These are phyloP conservation scores for Physcia stellaris DNA, from an alignment of 495 filamentous ascomycete species.

Conservation along the genomic window DNA sequence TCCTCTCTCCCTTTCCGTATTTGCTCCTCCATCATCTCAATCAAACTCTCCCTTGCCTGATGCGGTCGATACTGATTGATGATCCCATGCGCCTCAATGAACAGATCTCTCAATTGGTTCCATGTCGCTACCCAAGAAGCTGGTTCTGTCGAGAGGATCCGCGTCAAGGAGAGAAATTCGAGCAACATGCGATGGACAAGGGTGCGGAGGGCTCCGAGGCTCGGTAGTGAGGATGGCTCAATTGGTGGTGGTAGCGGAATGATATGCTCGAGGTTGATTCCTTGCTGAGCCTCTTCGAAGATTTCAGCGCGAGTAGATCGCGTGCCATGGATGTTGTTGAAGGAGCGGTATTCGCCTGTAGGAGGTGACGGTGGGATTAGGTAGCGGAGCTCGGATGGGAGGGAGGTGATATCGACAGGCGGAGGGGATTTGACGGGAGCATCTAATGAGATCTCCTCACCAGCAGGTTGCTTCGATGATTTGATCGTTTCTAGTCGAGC, in stretches of 20 bases:
- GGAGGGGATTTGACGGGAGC: too few relatives aligned
- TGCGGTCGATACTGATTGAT: slow-evolving; percentile 93
- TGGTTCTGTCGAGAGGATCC: slow-evolving; percentile 51
- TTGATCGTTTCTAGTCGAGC: slow-evolving; percentile 39
- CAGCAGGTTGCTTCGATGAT: slow-evolving; percentile 24
- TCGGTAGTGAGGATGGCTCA: too few relatives aligned
- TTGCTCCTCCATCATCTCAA: slow-evolving; percentile 84
- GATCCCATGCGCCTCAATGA: slow-evolving; percentile 79
- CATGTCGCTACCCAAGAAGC: slow-evolving; percentile 49
- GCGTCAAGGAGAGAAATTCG: slow-evolving; percentile 71
- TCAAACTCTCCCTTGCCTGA: slow-evolving; percentile 82
- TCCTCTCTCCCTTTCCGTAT: slow-evolving; percentile 60
- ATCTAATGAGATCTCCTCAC: too few relatives aligned
- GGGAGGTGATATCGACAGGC: slow-evolving; percentile 1
- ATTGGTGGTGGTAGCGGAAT: too few relatives aligned
- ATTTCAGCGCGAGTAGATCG: slow-evolving; percentile 3
- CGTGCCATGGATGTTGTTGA: slow-evolving; percentile 47
- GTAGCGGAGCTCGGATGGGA: slow-evolving; percentile 62
- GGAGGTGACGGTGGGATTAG: slow-evolving; percentile 73
- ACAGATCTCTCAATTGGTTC: slow-evolving; percentile 58
- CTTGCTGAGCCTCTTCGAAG: too few relatives aligned
- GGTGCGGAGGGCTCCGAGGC: slow-evolving; percentile 54
- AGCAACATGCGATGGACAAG: slow-evolving; percentile 71
- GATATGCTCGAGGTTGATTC: slow-evolving; percentile 26
- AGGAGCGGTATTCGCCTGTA: slow-evolving; percentile 55